Evolutionary conservation across 352 stramenopile genomes (phyloP).

Genomic region (Pythium scleroteichum): DNA sequence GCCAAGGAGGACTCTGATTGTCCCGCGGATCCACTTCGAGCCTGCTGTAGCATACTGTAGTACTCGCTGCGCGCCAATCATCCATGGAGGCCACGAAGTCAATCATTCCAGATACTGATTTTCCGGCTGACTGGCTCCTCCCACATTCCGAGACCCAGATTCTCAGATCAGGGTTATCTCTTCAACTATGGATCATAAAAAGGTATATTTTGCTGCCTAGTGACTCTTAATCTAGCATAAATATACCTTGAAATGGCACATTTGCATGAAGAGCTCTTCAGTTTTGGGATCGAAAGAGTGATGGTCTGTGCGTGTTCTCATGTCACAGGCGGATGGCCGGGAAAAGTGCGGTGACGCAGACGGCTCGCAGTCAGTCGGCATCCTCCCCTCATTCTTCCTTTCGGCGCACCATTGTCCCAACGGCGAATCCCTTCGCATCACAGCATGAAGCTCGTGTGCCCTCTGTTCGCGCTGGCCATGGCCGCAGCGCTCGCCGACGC

Average conservation of each 20-base stretch:
- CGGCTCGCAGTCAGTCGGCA: conserved; percentile 16
- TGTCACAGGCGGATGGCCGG: conserved; percentile 7
- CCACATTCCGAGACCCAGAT: conserved; percentile 5
- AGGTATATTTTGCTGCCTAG: neutral
- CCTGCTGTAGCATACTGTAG: too few species aligned
- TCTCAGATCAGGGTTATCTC: conserved; percentile 16
- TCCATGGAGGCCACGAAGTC: neutral
- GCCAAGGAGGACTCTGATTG: neutral
- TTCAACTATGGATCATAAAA: conserved; percentile 11
- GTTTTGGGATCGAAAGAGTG: conserved; percentile 2
- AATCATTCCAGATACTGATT: conserved; percentile 14
- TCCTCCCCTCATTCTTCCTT: neutral
- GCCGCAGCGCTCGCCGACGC: conserved; percentile 10
- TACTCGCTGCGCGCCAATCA: neutral
- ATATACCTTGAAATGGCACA: conserved; percentile 8
- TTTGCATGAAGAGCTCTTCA: conserved; percentile 7
- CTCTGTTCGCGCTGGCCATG: conserved; percentile 14
- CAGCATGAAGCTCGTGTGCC: conserved; percentile 27
- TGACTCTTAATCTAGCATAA: neutral
- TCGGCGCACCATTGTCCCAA: conserved; percentile 5
- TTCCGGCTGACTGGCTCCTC: conserved; percentile 18
- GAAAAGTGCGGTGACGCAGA: conserved; percentile 11
- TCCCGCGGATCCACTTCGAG: too few species aligned
- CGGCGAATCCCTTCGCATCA: neutral
- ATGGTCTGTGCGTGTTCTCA: conserved; percentile 11